These are phyloP conservation scores for Darksidea phi DNA, from an alignment of 495 filamentous ascomycete species.

Conservation along the genomic window DNA sequence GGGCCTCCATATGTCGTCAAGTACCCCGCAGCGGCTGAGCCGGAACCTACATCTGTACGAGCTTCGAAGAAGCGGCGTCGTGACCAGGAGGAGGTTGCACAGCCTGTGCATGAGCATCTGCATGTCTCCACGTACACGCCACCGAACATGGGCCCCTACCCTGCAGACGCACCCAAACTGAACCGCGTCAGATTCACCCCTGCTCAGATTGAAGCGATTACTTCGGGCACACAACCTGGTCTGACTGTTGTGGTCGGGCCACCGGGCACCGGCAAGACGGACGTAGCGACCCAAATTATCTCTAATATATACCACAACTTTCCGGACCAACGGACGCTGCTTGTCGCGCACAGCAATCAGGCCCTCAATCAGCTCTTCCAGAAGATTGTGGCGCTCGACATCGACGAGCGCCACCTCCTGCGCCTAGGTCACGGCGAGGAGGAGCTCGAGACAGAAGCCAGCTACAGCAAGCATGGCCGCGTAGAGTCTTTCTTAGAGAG, in stretches of 20 bases:
- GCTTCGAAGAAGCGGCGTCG: conserved; percentile 77
- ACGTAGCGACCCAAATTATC: conserved; percentile 97
- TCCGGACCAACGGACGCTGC: conserved; percentile 82
- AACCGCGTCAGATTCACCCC: conserved; percentile 89
- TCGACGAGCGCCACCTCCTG: conserved; percentile 91
- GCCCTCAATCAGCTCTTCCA: conserved; percentile 98
- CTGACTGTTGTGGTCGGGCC: conserved; percentile 93
- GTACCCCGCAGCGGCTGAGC: conserved; percentile 45
- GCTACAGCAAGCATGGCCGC: conserved; percentile 90
- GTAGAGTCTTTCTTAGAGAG: conserved; percentile 96
- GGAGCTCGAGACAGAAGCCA: conserved; percentile 80
- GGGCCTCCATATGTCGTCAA: conserved; percentile 84
- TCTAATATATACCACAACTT: conserved; percentile 99
- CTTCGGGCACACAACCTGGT: conserved; percentile 90
- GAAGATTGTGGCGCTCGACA: conserved; percentile 91
- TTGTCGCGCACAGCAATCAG: conserved; percentile 97
- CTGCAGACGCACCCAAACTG: conserved; percentile 77
- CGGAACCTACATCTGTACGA: conserved; percentile 43
- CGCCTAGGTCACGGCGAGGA: conserved; percentile 93
- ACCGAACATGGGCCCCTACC: conserved; percentile 88
- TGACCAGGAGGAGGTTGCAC: conserved; percentile 64
- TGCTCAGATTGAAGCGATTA: conserved; percentile 86
- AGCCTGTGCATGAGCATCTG: conserved; percentile 61
- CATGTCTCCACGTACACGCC: conserved; percentile 90
- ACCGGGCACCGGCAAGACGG: conserved; percentile 96